Evolutionary conservation across 192 early-diverging fungal genomes (phyloP).

Genomic region (Backusella parvicylindrica): DNA sequence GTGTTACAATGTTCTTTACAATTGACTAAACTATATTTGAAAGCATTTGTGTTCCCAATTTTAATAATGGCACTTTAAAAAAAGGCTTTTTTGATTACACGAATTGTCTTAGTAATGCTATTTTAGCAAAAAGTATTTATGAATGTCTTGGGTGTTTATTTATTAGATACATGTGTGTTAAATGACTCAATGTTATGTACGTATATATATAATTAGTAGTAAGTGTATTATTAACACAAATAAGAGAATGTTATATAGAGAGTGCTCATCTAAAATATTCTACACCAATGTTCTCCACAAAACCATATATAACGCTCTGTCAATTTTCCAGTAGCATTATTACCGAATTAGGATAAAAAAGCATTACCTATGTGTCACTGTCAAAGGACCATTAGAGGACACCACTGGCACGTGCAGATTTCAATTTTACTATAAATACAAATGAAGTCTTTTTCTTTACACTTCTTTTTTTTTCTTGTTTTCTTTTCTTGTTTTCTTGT

Average conservation of each 20-base stretch:
- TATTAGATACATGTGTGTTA: background rate
- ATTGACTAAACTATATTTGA: background rate
- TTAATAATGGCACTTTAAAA: background rate
- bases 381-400: background rate
- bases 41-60: background rate
- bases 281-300: background rate
- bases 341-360: background rate
- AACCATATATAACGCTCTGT: background rate
- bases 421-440: background rate
- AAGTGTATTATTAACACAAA: background rate
- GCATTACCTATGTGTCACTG: background rate
- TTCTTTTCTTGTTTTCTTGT: background rate
- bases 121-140: background rate
- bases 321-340: background rate
- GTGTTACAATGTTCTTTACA: background rate
- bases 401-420: background rate
- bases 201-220: too few species aligned
- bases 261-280: background rate
- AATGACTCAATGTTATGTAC: too few species aligned
- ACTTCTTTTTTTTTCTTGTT: background rate
- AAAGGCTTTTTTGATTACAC: background rate
- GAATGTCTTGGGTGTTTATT: background rate
- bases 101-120: background rate
- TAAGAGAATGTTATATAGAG: background rate
- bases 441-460: background rate